Percentiles rank a stretch among this genome's conserved stretches.
Conservation (phyloP, 176 grass and related monocot genomes). For the Tillandsia fasciculata region DNA sequence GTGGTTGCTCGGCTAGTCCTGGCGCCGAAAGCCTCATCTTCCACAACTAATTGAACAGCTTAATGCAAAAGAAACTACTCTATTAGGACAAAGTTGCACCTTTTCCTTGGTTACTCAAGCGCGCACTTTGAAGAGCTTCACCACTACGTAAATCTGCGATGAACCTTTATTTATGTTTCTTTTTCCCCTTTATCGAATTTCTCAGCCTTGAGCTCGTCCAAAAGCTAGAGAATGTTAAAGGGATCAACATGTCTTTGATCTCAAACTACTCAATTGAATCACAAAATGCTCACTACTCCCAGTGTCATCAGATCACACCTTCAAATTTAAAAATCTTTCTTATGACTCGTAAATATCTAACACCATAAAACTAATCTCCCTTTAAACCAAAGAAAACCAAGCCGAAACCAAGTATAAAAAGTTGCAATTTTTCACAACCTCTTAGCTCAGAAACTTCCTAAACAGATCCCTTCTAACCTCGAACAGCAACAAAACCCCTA, state of each 20-base stretch:
- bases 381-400: background rate
- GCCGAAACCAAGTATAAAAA: background rate
- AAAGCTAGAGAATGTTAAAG: no score
- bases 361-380: background rate
- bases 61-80: background rate
- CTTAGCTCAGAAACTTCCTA: no score
- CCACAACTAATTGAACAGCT: background rate
- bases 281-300: background rate
- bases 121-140: background rate
- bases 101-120: background rate
- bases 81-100: background rate
- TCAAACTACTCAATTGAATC: background rate
- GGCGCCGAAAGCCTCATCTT: background rate
- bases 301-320: background rate
- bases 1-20: background rate
- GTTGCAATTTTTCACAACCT: background rate
- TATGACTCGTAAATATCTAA: background rate
- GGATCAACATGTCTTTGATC: background rate
- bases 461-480: background rate
- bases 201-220: no score
- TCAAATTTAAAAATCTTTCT: background rate
- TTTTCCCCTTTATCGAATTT: background rate
- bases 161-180: background rate
- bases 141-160: background rate
- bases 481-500: background rate